Base-by-base conservation (phyloP, 192 early-diverging fungal species). In the Coemansia pectinata region DNA sequence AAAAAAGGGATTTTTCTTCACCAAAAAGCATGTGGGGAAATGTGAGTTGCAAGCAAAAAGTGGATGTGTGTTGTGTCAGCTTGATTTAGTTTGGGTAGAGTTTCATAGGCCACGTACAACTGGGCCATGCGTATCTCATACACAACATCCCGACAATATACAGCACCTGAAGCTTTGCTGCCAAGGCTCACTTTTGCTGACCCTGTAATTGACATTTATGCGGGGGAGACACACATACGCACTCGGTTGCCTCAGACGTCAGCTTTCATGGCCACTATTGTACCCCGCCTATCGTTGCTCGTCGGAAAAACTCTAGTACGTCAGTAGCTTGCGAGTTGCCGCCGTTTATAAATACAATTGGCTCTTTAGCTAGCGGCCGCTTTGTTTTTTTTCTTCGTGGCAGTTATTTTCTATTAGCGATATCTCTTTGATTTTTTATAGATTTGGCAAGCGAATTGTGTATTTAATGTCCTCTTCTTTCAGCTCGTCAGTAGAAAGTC, bases 121-220 rank as follows among this genome's bases (percentile, higher is more conserved):
- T 65, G 63, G 42, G 63, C 70, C 70, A 71, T 71, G 70, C 44
- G 70, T 25, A 55, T 34, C 63, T 71, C 52, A 71, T 64, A 65
- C 63, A 39, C 19, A 14, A 34, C 9, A 57, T 31, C 29, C 29
- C 55, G 29, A 12, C 27, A 57, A 57, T 57, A 33, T 57, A 31
- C 27, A 57, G 5, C 55, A 17, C 55, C 15, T n/a, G 29, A 7
- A 57, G 25, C 12, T 34, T 15, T n/a, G 29, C 29, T 33, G 55
- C 55, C 55, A 57, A 34, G 29, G 55, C 55, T 12, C 55, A 53
- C 52, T 29, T 57, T 14, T 33, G 0, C 29, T 33, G 29, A 15
- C 31, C 55, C 31, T 57, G 55, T 15, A 57, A 31, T 33, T 57
- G 55, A 1, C 12, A 57, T 33, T 4, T 17, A 29, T 57, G 29